Percentiles rank a stretch among this genome's conserved stretches.
Conservation (phyloP, 1,284 basidiomycete species). For the Malassezia vespertilionis region DNA sequence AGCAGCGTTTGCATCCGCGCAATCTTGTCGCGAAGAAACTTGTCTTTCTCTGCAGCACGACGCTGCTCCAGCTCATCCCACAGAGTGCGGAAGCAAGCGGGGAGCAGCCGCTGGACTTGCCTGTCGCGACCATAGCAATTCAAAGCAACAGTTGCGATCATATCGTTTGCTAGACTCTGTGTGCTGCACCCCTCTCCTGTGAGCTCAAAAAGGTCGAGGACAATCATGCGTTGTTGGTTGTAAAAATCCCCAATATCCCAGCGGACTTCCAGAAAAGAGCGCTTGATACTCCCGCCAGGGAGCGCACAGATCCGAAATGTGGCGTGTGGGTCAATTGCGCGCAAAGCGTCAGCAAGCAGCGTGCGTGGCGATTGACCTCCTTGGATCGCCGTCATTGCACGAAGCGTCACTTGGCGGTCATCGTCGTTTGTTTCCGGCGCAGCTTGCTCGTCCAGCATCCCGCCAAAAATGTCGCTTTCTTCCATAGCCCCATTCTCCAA, state of each 20-base stretch:
- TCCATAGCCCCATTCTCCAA: conserved; percentile 24
- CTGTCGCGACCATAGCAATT: conserved; percentile 51
- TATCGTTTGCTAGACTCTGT: conserved; percentile 73
- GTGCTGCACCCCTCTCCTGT: conserved; percentile 70
- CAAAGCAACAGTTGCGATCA: conserved; percentile 73
- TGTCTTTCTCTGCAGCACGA: conserved; percentile 58
- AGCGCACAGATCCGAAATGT: conserved; percentile 56
- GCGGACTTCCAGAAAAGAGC: conserved; percentile 33
- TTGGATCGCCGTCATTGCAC: conserved; percentile 19
- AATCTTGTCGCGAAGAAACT: conserved; percentile 55
- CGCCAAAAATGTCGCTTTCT: conserved; percentile 48
- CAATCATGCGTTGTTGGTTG: background rate
- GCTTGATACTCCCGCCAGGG: conserved; percentile 22
- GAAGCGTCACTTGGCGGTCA: background rate
- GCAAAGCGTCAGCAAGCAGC: conserved; percentile 37
- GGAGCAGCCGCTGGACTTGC: conserved; percentile 52
- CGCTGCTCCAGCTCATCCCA: conserved; percentile 79
- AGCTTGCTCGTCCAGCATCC: conserved; percentile 62
- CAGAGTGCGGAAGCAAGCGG: conserved; percentile 71
- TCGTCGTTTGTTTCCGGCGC: conserved; percentile 53
- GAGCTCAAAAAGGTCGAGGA: conserved; percentile 65
- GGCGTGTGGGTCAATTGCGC: conserved; percentile 60
- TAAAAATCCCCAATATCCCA: conserved; percentile 20
- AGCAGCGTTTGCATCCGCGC: conserved; percentile 56
- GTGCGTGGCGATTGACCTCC: conserved; percentile 30